Evolutionary conservation across 2,329 filamentous ascomycete species (phyloP), one percentile per base, ranked within the genome.

Genomic region (Xylaria polymorpha): DNA sequence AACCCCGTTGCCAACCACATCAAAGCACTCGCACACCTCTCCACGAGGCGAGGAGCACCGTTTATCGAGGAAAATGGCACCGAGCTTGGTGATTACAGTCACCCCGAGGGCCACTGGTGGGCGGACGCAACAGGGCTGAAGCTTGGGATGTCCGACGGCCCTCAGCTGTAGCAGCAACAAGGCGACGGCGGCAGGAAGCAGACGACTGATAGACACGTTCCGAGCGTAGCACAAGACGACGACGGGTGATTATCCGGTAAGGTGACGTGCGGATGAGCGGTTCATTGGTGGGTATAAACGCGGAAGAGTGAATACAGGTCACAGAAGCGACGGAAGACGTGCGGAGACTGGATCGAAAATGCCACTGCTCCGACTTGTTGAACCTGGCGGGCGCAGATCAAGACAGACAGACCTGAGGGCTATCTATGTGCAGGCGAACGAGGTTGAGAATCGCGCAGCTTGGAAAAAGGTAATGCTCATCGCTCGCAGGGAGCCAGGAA

Each of bases 181-280:
- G 61, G 46, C 71, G 56, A 66, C 58, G 70, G 67, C 61, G 71
- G 63, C 43, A 46, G 58, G 41, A 15, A 60, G 44, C 51, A 69
- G 67, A 25, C 37, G 55, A 43, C 37, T 57, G 57, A 55, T 29
- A 51, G 60, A 48, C 56, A 64, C 56, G 67, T 71, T 60, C 64
- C 46, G 67, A 66, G 60, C 51, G 64, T 69, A 63, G 71, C 61
- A 75, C 68, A 69, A 70, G 65, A 61, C 66, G 69, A 70, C 63
- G 71, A 68, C 68, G 66, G 71, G 70, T 75, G 72, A 76, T 69
- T 70, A 72, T 72, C 68, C 70, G 70, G 68, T 5, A 57, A 59
- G 59, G 60, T 53, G 20, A 53, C 35, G 65, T 66, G 61, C 63
- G 64, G 56, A 60, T 57, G 63, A 64, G 62, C n/a, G 68, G 46